These are phyloP conservation scores for Helminthosporium solani DNA, from an alignment of 2,329 filamentous ascomycete genomes.

Conservation along the genomic window DNA sequence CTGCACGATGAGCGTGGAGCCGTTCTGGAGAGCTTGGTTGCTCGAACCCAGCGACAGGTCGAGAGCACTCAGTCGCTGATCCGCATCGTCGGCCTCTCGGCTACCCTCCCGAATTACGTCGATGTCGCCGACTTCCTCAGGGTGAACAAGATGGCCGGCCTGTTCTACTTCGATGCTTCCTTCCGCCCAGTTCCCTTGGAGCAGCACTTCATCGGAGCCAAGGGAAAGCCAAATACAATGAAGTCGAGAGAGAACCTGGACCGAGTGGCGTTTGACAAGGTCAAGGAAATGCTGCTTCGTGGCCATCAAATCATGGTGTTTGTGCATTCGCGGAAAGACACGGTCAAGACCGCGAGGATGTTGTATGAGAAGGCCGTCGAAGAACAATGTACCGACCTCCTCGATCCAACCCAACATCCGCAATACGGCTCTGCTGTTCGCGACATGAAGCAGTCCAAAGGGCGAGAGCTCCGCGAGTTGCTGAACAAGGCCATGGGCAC, in stretches of 20 bases:
- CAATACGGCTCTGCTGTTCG: constrained; percentile 76
- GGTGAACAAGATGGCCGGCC: constrained; percentile 85
- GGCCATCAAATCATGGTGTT: constrained; percentile 99
- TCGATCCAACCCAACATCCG: constrained; percentile 78
- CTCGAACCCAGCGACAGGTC: constrained; percentile 90
- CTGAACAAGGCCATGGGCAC: constrained; percentile 89
- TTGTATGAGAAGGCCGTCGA: constrained; percentile 85
- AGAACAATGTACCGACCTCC: constrained; percentile 73
- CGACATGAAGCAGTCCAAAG: constrained; percentile 83
- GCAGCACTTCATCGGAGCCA: constrained; percentile 96
- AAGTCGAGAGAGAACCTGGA: constrained; percentile 88
- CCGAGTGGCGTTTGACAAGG: constrained; percentile 85
- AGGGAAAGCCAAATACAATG: constrained; percentile 80
- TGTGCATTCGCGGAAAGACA: constrained; percentile 95
- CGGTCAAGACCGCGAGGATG: constrained; percentile 81
- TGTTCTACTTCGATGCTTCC: constrained; percentile 96
- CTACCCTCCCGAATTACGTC: constrained; percentile 92
- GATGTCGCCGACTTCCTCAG: constrained; percentile 97
- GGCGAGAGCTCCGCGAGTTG: constrained; percentile 83
- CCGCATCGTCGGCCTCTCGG: constrained; percentile 91
- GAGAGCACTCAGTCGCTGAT: constrained; percentile 98
- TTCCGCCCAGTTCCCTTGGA: constrained; percentile 95
- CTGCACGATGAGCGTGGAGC: constrained; percentile 96
- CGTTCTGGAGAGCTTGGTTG: constrained; percentile 92
- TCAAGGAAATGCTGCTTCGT: constrained; percentile 83